These are phyloP conservation scores for Priceomyces melissophilus DNA, from an alignment of 805 yeast genomes.

Conservation along the genomic window DNA sequence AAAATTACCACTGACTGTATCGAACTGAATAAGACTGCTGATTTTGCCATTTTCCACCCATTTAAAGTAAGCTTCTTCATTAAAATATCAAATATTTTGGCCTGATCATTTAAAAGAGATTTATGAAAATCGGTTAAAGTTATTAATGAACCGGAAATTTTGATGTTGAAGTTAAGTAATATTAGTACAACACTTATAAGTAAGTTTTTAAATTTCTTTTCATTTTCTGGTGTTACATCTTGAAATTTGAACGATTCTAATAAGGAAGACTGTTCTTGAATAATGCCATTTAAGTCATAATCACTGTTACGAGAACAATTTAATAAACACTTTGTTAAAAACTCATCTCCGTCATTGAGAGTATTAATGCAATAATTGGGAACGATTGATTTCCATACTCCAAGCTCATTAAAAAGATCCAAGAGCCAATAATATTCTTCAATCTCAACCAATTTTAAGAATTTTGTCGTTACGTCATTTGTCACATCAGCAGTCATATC, in stretches of 20 bases:
- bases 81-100: conserved; percentile 28
- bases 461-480: conserved; percentile 7
- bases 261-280: conserved; percentile 19
- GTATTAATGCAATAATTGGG: conserved; percentile 29
- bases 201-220: conserved; percentile 24
- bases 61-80: conserved; percentile 13
- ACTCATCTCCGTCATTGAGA: conserved; percentile 12
- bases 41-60: conserved; percentile 10
- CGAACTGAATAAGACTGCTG: conserved; percentile 23
- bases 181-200: conserved; percentile 30
- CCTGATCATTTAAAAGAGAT: conserved; percentile 28
- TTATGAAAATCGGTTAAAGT: conserved; percentile 7
- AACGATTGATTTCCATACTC: conserved; percentile 34
- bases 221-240: conserved; percentile 9
- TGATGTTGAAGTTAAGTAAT: conserved; percentile 19
- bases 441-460: conserved; percentile 24
- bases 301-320: conserved; percentile 21
- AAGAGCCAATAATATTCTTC: conserved; percentile 37
- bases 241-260: conserved; percentile 19
- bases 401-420: conserved; percentile 38
- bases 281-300: conserved; percentile 7
- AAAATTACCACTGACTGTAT: conserved; percentile 29
- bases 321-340: conserved; percentile 29
- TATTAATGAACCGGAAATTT: conserved; percentile 11
- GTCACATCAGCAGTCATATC: background rate